Evolutionary conservation across 2,329 filamentous ascomycete genomes (phyloP).

Genomic region (Calonectria pseudoturangicola): DNA sequence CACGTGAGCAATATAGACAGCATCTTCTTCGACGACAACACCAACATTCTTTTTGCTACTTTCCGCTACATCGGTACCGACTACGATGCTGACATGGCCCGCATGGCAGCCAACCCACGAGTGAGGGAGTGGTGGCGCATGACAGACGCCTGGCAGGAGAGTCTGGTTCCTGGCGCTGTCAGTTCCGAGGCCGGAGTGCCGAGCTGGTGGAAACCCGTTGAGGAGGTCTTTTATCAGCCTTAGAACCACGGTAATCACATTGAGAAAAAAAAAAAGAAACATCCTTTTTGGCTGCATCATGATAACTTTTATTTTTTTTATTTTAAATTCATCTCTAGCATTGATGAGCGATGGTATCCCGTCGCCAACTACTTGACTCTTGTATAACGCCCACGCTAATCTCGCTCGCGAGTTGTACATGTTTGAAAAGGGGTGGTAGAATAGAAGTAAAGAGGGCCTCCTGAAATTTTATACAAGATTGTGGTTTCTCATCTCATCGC

Average conservation of each 20-base stretch:
- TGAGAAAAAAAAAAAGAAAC: background rate
- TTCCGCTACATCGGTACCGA: conserved; percentile 88
- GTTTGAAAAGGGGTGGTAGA: conserved; percentile 49
- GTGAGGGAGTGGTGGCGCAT: conserved; percentile 88
- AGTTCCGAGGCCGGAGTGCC: conserved; percentile 75
- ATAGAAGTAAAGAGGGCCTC: conserved; percentile 47
- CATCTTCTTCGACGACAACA: conserved; percentile 80
- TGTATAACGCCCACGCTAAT: conserved; percentile 56
- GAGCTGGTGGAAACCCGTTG: conserved; percentile 81
- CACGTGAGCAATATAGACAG: conserved; percentile 71
- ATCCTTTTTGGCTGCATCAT: background rate
- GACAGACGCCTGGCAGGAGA: conserved; percentile 85
- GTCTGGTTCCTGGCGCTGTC: conserved; percentile 75
- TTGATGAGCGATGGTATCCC: conserved; percentile 47
- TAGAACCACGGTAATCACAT: background rate
- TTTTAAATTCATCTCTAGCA: conserved; percentile 41
- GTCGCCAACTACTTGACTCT: conserved; percentile 43
- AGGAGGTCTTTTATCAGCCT: conserved; percentile 79
- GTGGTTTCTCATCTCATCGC: conserved; percentile 47
- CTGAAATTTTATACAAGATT: conserved; percentile 53
- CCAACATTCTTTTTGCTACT: conserved; percentile 80
- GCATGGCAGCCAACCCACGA: conserved; percentile 82
- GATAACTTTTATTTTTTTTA: conserved; percentile 13
- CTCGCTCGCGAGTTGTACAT: conserved; percentile 56
- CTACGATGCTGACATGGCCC: conserved; percentile 84